Evolutionary conservation across 805 yeast genomes (phyloP), one percentile per base, ranked within the genome.

Genomic region (Kodamaea jinghongensis): DNA sequence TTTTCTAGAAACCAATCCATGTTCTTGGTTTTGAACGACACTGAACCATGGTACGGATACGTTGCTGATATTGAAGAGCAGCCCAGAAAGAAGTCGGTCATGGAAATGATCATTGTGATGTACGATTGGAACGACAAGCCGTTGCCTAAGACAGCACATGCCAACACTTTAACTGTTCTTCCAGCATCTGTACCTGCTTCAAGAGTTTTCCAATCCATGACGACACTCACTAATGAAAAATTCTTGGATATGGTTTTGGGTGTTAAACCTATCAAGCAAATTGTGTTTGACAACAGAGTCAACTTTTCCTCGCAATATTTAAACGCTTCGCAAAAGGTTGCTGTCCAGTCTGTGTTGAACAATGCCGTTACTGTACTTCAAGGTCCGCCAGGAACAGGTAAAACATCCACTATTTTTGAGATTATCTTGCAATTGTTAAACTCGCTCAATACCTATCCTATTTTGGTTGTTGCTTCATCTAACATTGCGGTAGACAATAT

Each of bases 401-500:
- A 69, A 41, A 69, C 75, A 0, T 65, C 71, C 0, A 67, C 73
- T 1, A 68, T 67, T 39, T 67, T 56, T 43, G 73, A 67, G 42
- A 61, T 68, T 49, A 63, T 78, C 42, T 51, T 79, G 31, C 81
- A 80, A 50, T 65, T 80, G 42, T 62, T 81, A 39, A 73, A 70
- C 31, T 76, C 75, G 34, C 66, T 77, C 47, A 67, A 75, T 50
- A 70, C 79, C 2, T 78, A 69, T 49, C 88, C 88, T 1, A 78
- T 83, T 30, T 61, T 82, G 41, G 86, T 83, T 40, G 86, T 81
- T 36, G 88, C 90, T 1, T 85, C 87, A 2, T 81, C 87, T 1
- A 83, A 83, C 50, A 78, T 82, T 51, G 89, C 89, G 2, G 80
- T 82, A 50, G 88, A 82, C 55, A 82, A 83, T 47, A 81, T 83